A percentile compares a stretch with the other conserved stretches of the same genome.
Evolutionary conservation across 371 early-diverging fungal genomes (phyloP).

Genomic region (Parasitella parasitica): DNA sequence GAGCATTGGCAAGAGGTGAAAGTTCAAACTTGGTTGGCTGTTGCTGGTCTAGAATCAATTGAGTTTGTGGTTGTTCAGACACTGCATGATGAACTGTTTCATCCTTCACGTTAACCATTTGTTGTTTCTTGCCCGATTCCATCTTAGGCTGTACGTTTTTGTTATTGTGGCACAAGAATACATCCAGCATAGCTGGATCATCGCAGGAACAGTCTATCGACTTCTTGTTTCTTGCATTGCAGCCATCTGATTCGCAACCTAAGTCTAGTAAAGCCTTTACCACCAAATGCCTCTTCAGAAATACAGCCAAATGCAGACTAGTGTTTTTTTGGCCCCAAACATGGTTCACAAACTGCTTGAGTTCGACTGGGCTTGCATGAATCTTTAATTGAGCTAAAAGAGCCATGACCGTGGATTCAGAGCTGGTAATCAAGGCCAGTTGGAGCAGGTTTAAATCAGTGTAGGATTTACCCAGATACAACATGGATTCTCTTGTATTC

Average conservation of each 20-base stretch:
- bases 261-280: constrained; percentile 61
- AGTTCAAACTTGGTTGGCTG: not conserved
- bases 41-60: not conserved
- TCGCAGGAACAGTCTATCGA: constrained; percentile 69
- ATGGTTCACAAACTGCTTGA: constrained; percentile 56
- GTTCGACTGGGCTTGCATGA: not conserved
- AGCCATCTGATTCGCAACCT: constrained; percentile 55
- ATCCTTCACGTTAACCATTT: not conserved
- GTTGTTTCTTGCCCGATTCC: not conserved
- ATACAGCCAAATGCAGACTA: constrained; percentile 69
- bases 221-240: constrained; percentile 58
- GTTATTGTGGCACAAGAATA: not conserved
- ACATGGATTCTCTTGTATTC: not conserved
- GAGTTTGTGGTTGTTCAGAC: not conserved
- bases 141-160: not conserved
- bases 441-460: constrained; percentile 27
- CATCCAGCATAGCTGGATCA: constrained; percentile 27
- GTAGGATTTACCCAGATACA: constrained; percentile 14
- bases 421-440: constrained; percentile 13
- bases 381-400: constrained; percentile 12
- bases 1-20: no score
- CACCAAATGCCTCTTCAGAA: constrained; percentile 64
- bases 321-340: constrained; percentile 74
- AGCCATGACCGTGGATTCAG: constrained; percentile 15
- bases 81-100: not conserved